Evolutionary conservation across 2,329 filamentous ascomycete species (phyloP).

Genomic region (Arachnomyces sp.): DNA sequence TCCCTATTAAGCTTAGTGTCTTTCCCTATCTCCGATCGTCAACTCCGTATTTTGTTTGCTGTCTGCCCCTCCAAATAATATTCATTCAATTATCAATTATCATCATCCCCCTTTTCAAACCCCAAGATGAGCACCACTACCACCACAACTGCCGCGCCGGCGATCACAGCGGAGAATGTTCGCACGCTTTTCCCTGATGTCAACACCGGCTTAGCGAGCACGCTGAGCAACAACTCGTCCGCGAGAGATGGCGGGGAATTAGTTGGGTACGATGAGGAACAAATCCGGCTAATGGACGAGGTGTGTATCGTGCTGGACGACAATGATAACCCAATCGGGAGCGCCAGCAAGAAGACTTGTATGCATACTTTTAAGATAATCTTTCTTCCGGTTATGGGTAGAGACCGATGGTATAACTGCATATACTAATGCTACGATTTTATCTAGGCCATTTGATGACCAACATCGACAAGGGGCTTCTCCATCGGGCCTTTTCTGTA

Average conservation of each 20-base stretch:
- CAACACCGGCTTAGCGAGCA: conserved; percentile 52
- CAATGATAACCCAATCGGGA: conserved; percentile 86
- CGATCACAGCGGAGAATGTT: conserved; percentile 80
- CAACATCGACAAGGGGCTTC: conserved; percentile 91
- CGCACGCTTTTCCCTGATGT: conserved; percentile 81
- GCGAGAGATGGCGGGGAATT: conserved; percentile 59
- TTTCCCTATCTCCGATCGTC: too few relatives aligned
- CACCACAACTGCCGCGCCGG: conserved; percentile 44
- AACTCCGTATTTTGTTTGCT: not conserved
- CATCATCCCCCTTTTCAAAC: not conserved
- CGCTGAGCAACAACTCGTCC: conserved; percentile 25
- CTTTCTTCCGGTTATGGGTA: not conserved
- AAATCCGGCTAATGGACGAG: conserved; percentile 97
- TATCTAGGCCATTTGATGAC: conserved; percentile 86
- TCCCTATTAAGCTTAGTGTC: too few relatives aligned
- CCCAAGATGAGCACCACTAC: conserved; percentile 39
- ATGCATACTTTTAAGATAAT: conserved; percentile 30
- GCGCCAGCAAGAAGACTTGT: conserved; percentile 97
- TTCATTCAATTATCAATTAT: not conserved
- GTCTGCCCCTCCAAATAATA: conserved; percentile 1
- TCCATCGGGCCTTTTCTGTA: conserved; percentile 95
- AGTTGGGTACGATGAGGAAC: conserved; percentile 90
- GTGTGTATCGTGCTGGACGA: conserved; percentile 95
- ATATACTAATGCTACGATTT: not conserved
- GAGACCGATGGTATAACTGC: conserved; percentile 1